phyloP scores from a whole-genome alignment of 106 monocot species.

The Posidonia australis region DNA sequence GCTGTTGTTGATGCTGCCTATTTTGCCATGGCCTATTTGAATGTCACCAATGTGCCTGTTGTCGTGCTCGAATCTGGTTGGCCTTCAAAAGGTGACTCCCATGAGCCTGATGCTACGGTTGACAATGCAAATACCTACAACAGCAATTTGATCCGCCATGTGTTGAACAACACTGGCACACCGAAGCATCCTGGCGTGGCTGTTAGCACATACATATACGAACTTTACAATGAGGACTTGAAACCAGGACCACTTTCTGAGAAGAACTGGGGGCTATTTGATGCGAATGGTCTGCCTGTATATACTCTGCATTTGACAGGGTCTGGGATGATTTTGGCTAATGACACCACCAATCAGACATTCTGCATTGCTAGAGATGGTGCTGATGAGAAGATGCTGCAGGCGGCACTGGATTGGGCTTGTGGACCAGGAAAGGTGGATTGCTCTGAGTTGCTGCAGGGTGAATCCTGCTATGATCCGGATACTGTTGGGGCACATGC shows the following conservation, averaged over 20 bases:
- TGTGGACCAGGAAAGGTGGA: constrained; percentile 95
- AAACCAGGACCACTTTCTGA: constrained; percentile 71
- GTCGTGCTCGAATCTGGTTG: constrained; percentile 89
- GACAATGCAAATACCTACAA: constrained; percentile 94
- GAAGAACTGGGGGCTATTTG: constrained; percentile 82
- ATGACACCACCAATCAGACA: constrained; percentile 80
- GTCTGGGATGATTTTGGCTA: constrained; percentile 60
- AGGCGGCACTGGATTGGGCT: constrained; percentile 95
- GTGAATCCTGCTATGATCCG: constrained; percentile 71
- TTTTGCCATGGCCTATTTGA: constrained; percentile 90
- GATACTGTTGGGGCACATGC: constrained; percentile 69
- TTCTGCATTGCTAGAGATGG: constrained; percentile 73
- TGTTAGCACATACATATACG: constrained; percentile 76
- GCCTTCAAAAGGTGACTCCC: constrained; percentile 81
- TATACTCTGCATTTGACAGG: constrained; percentile 71
- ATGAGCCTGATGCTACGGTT: constrained; percentile 71
- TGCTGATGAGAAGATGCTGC: constrained; percentile 78
- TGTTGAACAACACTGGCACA: constrained; percentile 79
- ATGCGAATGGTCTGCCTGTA: constrained; percentile 47
- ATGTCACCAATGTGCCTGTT: constrained; percentile 75
- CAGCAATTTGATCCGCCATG: constrained; percentile 80
- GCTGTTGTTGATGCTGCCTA: constrained; percentile 89
- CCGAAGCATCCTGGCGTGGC: constrained; percentile 83
- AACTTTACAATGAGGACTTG: constrained; percentile 87
- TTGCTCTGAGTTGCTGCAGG: constrained; percentile 70